Percentiles rank a stretch among this genome's conserved stretches.
Conservation (phyloP, 2,329 filamentous ascomycete species). For the Fusarium nanum region DNA sequence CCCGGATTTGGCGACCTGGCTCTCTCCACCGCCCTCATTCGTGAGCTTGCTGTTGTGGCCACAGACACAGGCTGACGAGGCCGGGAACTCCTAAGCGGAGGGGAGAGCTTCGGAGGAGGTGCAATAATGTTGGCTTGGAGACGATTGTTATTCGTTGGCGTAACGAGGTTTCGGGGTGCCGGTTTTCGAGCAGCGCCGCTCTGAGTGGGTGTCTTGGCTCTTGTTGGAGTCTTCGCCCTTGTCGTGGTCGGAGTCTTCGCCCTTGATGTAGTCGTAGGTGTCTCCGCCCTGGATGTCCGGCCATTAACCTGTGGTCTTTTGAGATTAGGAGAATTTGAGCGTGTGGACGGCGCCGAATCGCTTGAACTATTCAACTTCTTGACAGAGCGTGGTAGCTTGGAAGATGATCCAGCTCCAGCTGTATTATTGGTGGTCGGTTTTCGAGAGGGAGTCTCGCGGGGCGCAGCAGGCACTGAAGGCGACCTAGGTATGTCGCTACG, state of each 20-base stretch:
- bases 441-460: constrained; percentile 50
- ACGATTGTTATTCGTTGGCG: constrained; percentile 65
- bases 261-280: constrained; percentile 50
- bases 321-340: constrained; percentile 66
- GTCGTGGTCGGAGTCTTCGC: constrained; percentile 55
- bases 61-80: constrained; percentile 83
- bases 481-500: constrained; percentile 69
- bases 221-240: constrained; percentile 56
- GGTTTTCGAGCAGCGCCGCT: constrained; percentile 52
- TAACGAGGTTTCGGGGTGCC: constrained; percentile 56
- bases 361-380: constrained; percentile 59
- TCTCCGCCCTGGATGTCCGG: constrained; percentile 53
- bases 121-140: constrained; percentile 80
- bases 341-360: constrained; percentile 61
- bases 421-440: constrained; percentile 43
- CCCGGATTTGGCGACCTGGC: constrained; percentile 59
- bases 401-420: constrained; percentile 49
- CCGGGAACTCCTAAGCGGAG: constrained; percentile 81
- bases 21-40: constrained; percentile 72
- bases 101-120: constrained; percentile 78
- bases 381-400: constrained; percentile 60
- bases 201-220: constrained; percentile 59
- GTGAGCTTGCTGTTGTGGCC: constrained; percentile 77
- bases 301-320: constrained; percentile 58
- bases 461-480: constrained; percentile 48